Percentiles rank a stretch among this genome's conserved stretches.
phyloP scores from a whole-genome alignment of 768 basidiomycete genomes.

The Podaxis sp. region DNA sequence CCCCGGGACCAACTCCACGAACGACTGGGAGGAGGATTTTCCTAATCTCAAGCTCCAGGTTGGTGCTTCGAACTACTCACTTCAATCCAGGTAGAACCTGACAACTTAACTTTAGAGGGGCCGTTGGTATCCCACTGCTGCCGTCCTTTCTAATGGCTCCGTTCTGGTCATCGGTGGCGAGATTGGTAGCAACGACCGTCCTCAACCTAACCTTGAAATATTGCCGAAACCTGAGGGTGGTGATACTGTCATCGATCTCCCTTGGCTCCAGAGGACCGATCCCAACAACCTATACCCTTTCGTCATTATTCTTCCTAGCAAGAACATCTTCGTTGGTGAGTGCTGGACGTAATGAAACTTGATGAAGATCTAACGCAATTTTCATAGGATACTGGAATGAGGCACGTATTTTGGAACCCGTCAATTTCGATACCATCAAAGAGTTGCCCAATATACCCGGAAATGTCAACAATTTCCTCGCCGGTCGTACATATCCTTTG shows the following conservation, averaged over 20 bases:
- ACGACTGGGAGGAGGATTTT: constrained; percentile 79
- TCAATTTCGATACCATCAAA: constrained; percentile 59
- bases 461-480: constrained; percentile 69
- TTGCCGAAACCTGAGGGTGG: constrained; percentile 69
- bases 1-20: constrained; percentile 68
- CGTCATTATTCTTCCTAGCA: constrained; percentile 68
- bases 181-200: constrained; percentile 62
- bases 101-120: constrained; percentile 39
- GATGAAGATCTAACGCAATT: neutral
- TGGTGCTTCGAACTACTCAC: constrained; percentile 13
- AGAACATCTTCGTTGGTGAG: constrained; percentile 68
- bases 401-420: constrained; percentile 71
- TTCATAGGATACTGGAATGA: constrained; percentile 76
- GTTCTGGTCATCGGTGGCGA: constrained; percentile 77
- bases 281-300: constrained; percentile 84
- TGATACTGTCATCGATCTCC: constrained; percentile 56
- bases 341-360: neutral
- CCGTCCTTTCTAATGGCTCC: constrained; percentile 72
- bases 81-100: neutral
- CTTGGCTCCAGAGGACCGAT: constrained; percentile 70
- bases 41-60: constrained; percentile 62
- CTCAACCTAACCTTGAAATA: constrained; percentile 71
- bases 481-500: constrained; percentile 76
- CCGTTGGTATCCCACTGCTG: constrained; percentile 73
- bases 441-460: constrained; percentile 74